phyloP scores from a whole-genome alignment of 2,329 filamentous ascomycete genomes.

The Stagonosporopsis tanaceti region DNA sequence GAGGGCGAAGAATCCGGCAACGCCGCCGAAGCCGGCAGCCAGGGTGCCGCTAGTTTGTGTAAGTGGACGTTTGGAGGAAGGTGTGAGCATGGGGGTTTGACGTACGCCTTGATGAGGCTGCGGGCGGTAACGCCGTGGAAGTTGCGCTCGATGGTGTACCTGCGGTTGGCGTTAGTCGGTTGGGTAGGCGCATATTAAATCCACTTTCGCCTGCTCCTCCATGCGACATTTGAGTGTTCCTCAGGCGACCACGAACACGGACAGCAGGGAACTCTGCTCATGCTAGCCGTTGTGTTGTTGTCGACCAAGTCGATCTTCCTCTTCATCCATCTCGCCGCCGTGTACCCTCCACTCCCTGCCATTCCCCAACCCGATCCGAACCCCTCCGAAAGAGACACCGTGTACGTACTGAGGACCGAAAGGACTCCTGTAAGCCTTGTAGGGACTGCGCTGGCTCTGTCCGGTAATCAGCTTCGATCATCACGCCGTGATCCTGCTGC shows the following conservation, averaged over 20 bases:
- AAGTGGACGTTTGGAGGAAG: slow-evolving; percentile 11
- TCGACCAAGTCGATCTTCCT: background rate
- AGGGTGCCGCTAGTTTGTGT: slow-evolving; percentile 49
- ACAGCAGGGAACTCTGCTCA: background rate
- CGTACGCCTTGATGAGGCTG: slow-evolving; percentile 57
- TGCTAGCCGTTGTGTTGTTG: background rate
- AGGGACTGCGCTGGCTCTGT: slow-evolving; percentile 47
- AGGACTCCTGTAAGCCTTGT: slow-evolving; percentile 63
- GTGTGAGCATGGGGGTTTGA: slow-evolving; percentile 21
- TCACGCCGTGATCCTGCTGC: background rate
- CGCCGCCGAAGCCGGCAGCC: slow-evolving; percentile 64
- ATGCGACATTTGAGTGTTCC: too few species aligned
- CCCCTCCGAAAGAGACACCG: slow-evolving; percentile 11
- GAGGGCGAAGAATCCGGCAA: slow-evolving; percentile 65
- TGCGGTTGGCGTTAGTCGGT: slow-evolving; percentile 42
- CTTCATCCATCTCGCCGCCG: slow-evolving; percentile 1
- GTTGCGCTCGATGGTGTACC: slow-evolving; percentile 59
- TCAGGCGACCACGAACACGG: background rate
- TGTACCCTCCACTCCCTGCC: background rate
- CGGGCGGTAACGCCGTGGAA: slow-evolving; percentile 59
- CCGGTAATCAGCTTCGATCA: slow-evolving; percentile 26
- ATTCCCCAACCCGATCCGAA: background rate
- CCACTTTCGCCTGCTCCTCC: background rate
- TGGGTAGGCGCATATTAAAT: background rate
- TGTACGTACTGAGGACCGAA: slow-evolving; percentile 65